These are phyloP conservation scores for Rhodotorula sp. DNA, from an alignment of 1,284 basidiomycete species.

Conservation along the genomic window DNA sequence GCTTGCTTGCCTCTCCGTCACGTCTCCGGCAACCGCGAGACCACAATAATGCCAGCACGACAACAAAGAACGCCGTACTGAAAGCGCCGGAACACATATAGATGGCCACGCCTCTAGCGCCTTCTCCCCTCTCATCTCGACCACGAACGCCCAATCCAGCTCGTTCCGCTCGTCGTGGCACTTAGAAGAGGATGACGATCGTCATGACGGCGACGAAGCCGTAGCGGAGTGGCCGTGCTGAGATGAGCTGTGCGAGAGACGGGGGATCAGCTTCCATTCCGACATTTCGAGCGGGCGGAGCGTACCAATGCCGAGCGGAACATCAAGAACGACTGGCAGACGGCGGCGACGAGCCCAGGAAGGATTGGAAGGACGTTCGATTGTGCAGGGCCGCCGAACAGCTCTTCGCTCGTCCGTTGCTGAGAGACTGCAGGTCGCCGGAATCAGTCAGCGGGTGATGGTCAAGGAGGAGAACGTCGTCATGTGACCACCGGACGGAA, in stretches of 20 bases:
- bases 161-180: background rate
- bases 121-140: no score
- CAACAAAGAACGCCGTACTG: no score
- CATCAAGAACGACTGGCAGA: constrained; percentile 13
- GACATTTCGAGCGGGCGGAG: background rate
- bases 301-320: constrained; percentile 14
- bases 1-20: no score
- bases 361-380: constrained; percentile 6
- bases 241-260: constrained; percentile 8
- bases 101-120: no score
- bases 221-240: background rate
- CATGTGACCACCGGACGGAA: no score
- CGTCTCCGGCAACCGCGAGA: no score
- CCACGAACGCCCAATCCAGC: no score
- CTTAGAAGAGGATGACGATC: background rate
- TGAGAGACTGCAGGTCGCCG: constrained; percentile 6
- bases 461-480: no score
- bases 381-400: constrained; percentile 7
- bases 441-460: background rate
- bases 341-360: background rate
- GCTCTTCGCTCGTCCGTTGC: background rate
- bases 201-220: background rate
- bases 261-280: background rate
- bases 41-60: no score
- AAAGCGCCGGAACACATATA: no score